These are phyloP conservation scores for Porphyrellus cyaneotinctus DNA, from an alignment of 768 basidiomycete species.

Conservation along the genomic window DNA sequence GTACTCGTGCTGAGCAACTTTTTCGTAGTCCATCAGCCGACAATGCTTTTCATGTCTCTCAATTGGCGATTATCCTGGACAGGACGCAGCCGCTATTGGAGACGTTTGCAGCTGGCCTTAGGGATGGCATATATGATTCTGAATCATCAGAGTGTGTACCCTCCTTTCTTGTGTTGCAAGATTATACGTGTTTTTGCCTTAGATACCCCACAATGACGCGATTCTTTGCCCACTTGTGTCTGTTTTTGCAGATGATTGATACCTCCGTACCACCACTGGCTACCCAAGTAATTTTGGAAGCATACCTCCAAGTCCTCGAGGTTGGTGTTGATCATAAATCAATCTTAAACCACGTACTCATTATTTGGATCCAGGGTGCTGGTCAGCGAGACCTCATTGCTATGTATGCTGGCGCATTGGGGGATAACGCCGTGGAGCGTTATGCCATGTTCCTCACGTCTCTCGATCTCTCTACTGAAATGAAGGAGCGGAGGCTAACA, in stretches of 20 bases:
- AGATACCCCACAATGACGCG: slow-evolving; percentile 73
- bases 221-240: slow-evolving; percentile 91
- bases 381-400: slow-evolving; percentile 86
- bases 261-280: slow-evolving; percentile 67
- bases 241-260: slow-evolving; percentile 83
- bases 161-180: slow-evolving; percentile 1
- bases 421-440: slow-evolving; percentile 86
- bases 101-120: slow-evolving; percentile 57
- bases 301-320: slow-evolving; percentile 86
- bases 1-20: slow-evolving; percentile 1
- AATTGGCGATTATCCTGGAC: slow-evolving; percentile 72
- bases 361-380: slow-evolving; percentile 44
- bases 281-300: slow-evolving; percentile 78
- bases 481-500: slow-evolving; percentile 62
- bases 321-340: slow-evolving; percentile 33
- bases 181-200: slow-evolving; percentile 3
- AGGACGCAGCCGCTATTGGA: slow-evolving; percentile 65
- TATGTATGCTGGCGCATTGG: slow-evolving; percentile 87
- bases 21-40: slow-evolving; percentile 51
- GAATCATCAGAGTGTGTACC: slow-evolving; percentile 53
- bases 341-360: not conserved
- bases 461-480: slow-evolving; percentile 59
- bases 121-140: slow-evolving; percentile 45
- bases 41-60: slow-evolving; percentile 79
- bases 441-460: slow-evolving; percentile 89